Evolutionary conservation across 1,139 yeast genomes (phyloP).

Genomic region (Blastobotrys indianensis): DNA sequence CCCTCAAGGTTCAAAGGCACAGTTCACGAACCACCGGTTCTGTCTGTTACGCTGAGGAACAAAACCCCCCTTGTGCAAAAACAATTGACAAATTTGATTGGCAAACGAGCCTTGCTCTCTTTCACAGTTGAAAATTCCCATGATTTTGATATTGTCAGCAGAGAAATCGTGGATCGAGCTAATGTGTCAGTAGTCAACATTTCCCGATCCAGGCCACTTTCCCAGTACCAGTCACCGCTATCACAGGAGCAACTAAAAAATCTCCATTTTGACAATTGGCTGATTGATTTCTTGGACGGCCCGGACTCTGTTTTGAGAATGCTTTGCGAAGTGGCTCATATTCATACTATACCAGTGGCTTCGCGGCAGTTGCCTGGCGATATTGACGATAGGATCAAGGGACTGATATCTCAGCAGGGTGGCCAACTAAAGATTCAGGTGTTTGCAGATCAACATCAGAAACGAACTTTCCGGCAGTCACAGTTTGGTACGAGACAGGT

Average conservation of each 20-base stretch:
- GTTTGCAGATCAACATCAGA: conserved; percentile 11
- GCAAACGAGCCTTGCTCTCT: conserved; percentile 35
- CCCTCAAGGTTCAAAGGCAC: conserved; percentile 32
- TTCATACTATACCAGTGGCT: conserved; percentile 64
- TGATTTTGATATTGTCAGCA: conserved; percentile 43
- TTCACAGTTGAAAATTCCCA: conserved; percentile 42
- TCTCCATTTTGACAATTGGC: conserved; percentile 77
- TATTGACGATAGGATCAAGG: conserved; percentile 6
- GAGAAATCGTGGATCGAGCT: conserved; percentile 34
- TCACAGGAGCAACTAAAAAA: conserved; percentile 31
- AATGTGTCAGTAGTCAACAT: too few species aligned
- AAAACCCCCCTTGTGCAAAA: conserved; percentile 39
- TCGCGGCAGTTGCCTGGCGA: conserved; percentile 26
- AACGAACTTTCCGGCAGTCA: conserved; percentile 16
- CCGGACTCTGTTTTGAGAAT: conserved; percentile 69
- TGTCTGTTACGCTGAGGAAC: conserved; percentile 54
- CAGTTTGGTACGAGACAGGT: conserved; percentile 20
- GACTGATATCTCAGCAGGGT: background rate
- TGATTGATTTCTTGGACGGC: conserved; percentile 67
- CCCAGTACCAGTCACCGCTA: conserved; percentile 19
- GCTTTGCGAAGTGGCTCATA: conserved; percentile 55
- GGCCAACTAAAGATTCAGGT: conserved; percentile 14
- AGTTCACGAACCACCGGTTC: conserved; percentile 72
- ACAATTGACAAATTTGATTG: background rate
- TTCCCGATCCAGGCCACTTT: conserved; percentile 14